Evolutionary conservation across 345 rosid species (phyloP).

Genomic region (Conringia planisiliqua): DNA sequence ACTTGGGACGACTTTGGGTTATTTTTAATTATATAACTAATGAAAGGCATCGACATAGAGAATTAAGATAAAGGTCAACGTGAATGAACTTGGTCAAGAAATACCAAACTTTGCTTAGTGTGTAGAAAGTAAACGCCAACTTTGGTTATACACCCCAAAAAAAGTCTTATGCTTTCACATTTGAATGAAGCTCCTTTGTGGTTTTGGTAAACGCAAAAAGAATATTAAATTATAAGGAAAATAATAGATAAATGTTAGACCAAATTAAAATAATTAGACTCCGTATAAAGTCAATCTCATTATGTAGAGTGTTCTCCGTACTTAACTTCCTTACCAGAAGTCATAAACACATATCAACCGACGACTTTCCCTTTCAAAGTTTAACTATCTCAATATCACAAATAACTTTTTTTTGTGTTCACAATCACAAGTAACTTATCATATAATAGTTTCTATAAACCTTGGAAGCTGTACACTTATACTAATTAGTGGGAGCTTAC

Average conservation of each 20-base stretch:
- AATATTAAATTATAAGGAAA: background rate
- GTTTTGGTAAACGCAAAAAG: conserved; percentile 5
- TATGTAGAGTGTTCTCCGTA: conserved; percentile 23
- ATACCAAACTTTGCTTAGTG: conserved; percentile 34
- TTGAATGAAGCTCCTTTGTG: conserved; percentile 14
- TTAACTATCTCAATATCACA: background rate
- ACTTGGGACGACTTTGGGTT: background rate
- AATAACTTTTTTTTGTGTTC: too few relatives aligned
- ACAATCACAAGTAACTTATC: background rate
- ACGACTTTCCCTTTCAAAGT: conserved; percentile 18
- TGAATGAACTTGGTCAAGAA: conserved; percentile 31
- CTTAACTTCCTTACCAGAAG: conserved; percentile 26
- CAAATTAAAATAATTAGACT: conserved; percentile 24
- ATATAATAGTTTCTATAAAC: background rate
- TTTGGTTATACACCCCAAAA: conserved; percentile 16
- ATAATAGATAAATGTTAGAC: conserved; percentile 17
- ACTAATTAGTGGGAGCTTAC: background rate
- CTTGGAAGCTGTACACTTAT: background rate
- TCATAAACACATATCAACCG: conserved; percentile 13
- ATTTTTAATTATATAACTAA: background rate
- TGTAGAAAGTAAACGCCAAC: conserved; percentile 34
- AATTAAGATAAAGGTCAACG: conserved; percentile 20
- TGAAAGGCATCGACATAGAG: conserved; percentile 10
- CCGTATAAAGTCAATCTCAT: conserved; percentile 21
- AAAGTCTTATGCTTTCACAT: conserved; percentile 35